Evolutionary conservation across 2,329 filamentous ascomycete species (phyloP).

Genomic region (Aspergillus proliferans): DNA sequence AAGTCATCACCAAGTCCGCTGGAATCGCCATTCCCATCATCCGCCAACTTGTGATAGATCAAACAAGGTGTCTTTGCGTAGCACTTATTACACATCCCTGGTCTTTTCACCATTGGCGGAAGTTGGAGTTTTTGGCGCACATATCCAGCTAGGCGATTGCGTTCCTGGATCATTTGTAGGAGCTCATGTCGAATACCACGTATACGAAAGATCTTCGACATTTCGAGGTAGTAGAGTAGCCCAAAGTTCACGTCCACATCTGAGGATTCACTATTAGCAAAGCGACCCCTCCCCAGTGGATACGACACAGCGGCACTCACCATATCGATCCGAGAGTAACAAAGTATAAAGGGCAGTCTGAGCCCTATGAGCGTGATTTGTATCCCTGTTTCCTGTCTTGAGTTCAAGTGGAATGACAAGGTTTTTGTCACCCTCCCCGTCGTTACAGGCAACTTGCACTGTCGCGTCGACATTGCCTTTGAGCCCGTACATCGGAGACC

Average conservation of each 20-base stretch:
- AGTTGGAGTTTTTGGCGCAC: conserved; percentile 76
- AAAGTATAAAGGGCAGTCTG: conserved; percentile 94
- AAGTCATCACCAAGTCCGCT: conserved; percentile 80
- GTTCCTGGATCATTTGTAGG: conserved; percentile 92
- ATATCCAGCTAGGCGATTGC: conserved; percentile 81
- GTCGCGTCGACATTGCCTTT: conserved; percentile 98
- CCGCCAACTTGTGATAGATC: conserved; percentile 84
- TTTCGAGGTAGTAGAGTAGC: conserved; percentile 91
- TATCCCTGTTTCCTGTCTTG: conserved; percentile 80
- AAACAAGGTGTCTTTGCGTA: conserved; percentile 91
- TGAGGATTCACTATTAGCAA: conserved; percentile 17
- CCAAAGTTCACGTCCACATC: conserved; percentile 87
- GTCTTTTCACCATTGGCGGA: conserved; percentile 77
- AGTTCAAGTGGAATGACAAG: conserved; percentile 90
- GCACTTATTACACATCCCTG: conserved; percentile 75
- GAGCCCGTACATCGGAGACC: conserved; percentile 94
- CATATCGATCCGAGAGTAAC: conserved; percentile 84
- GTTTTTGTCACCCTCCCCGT: conserved; percentile 59
- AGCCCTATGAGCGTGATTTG: conserved; percentile 75
- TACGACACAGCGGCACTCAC: conserved; percentile 30
- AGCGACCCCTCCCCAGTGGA: neutral
- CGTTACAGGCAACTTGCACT: conserved; percentile 75
- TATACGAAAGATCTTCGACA: conserved; percentile 76
- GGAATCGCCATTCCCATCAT: conserved; percentile 72
- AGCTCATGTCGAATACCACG: conserved; percentile 81